Evolutionary conservation across 371 early-diverging fungal species (phyloP), one percentile per base, ranked within the genome.

Genomic region (Mortierella sp.): DNA sequence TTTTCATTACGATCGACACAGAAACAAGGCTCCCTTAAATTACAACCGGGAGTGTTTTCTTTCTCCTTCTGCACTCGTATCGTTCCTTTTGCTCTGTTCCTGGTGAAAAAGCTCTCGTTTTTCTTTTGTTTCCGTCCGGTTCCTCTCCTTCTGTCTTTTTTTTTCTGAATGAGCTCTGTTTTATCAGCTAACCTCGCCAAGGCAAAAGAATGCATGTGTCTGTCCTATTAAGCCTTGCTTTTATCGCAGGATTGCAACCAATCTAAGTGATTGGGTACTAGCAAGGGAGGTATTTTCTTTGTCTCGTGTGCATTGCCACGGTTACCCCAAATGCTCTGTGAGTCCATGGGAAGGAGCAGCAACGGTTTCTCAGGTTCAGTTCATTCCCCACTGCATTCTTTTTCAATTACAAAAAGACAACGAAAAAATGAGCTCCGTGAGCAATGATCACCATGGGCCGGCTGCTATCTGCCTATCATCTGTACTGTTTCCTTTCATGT

Each of bases 351-450:
- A n/a, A n/a, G n/a, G n/a, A n/a, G n/a, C 29, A 53, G 16, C 55
- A 29, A 53, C 31, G 16, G 55, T 53, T 53, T 53, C 47, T 47
- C 47, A 5, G 45, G 8, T n/a, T 47, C 47, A 16, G 16, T 47
- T 16, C 9, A 16, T 19, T 34, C 22, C 22, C 22, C 22, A 48
- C 24, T 3, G 24, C 24, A n/a, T 31, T 58, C 34, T 34, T 31
- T 8, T 61, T 22, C 61, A 61, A 31, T 61, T 11, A 31, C 19
- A 22, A 22, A 6, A 34, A 34, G 11, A 34, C 24, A 50, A 50
- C n/a, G 16, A 53, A 16, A 5, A 53, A 29, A 61, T 61, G 61
- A 61, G 61, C 61, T 34, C 61, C 61, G 61, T 61, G 61, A 61
- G 61, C 61, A 37, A 29, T 19, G 39, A 61, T 61, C 37, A 37